Evolutionary conservation across 1,284 basidiomycete genomes (phyloP), one percentile per base, ranked within the genome.

Genomic region (Microbotryum violaceum): DNA sequence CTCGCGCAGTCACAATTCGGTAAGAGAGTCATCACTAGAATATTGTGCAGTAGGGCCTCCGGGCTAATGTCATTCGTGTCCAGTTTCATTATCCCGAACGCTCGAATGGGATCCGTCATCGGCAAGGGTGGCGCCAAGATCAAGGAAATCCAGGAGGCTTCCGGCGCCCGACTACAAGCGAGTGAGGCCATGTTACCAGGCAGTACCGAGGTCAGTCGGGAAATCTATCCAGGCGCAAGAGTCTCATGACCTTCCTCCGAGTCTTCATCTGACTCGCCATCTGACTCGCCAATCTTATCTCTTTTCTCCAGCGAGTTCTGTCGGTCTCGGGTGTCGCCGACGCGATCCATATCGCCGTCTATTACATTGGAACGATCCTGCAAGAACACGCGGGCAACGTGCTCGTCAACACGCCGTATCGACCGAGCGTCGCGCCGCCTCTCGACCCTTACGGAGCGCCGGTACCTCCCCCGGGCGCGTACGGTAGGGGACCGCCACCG

Each of bases 141-240:
- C 77, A 98, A 97, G 79, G 96, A 99, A 78, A 99, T 99, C 71
- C 96, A 99, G 76, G 96, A 99, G 73, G 94, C 94, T 16, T 93
- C 89, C 67, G 96, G 96, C 45, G 96, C 96, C 9, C 81, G 92
- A 64, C 79, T 99, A 65, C 97, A 97, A 73, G 96, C 96, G 8
- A 92, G 89, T 70, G 96, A 98, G 76, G 88, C 91, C 49, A 96
- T 98, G 92, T 82, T 99, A 31, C 94, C 96, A 4, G 92, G 91
- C 16, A 96, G 91, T n/a, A 98, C 96, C 16, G 96, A 99, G 85
- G 69, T 69, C n/a, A 29, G 69, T 48, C 21, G 27, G 1, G 18
- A 37, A 10, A 16, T 25, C 6, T 56, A 45, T 57, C 42, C 42
- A 31, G n/a, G n/a, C 45, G 31, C 8, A 7, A 5, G 21, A 10